These are phyloP conservation scores for Xylariaceae sp. DNA, from an alignment of 2,329 filamentous ascomycete species.

Conservation along the genomic window DNA sequence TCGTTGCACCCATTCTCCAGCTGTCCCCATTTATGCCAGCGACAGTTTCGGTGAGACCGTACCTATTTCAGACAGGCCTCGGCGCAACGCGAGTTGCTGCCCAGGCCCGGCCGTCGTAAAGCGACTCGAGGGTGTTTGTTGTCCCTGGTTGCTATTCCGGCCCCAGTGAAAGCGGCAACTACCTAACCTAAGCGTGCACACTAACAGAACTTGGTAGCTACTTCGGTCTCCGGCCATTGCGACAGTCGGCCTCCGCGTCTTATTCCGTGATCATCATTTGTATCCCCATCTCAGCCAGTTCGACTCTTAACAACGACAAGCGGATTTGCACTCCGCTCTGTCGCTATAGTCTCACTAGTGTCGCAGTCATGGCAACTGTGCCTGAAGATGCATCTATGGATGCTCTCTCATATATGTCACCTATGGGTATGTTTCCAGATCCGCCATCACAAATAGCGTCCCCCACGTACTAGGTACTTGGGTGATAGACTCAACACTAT, in stretches of 20 bases:
- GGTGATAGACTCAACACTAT: not conserved
- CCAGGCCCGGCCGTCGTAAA: not conserved
- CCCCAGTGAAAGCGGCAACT: not conserved
- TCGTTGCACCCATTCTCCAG: no score
- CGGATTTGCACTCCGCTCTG: conserved; percentile 7
- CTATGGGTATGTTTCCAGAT: conserved; percentile 49
- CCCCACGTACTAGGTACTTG: not conserved
- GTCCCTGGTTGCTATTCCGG: not conserved
- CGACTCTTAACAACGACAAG: not conserved
- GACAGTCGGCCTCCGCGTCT: not conserved
- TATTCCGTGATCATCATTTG: not conserved
- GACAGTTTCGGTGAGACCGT: not conserved
- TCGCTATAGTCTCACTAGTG: conserved; percentile 36
- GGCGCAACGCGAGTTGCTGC: no score
- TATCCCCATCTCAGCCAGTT: not conserved
- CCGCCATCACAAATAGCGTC: conserved; percentile 6
- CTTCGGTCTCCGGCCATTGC: no score
- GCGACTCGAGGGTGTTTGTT: not conserved
- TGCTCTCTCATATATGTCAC: conserved; percentile 48
- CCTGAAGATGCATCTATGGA: conserved; percentile 45
- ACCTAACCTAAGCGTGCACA: not conserved
- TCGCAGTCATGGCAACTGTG: conserved; percentile 40
- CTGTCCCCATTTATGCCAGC: not conserved
- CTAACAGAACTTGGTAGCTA: not conserved
- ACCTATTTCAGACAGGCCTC: not conserved